These are phyloP conservation scores for Aphanocladium album DNA, from an alignment of 2,329 filamentous ascomycete genomes.

Conservation along the genomic window DNA sequence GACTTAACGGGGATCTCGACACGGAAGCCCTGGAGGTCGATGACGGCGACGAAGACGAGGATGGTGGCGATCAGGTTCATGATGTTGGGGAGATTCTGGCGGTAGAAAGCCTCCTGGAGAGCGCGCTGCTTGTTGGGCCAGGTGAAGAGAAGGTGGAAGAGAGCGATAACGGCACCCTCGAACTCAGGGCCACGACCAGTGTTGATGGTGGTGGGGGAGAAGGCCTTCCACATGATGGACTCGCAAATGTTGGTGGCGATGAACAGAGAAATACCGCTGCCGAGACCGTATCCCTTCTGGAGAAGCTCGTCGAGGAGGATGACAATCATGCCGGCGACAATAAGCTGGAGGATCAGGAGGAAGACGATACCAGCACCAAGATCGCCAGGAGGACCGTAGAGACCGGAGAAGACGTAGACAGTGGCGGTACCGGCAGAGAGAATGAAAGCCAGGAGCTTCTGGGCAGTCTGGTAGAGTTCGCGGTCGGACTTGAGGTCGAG, in stretches of 20 bases:
- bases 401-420: constrained; percentile 96
- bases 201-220: constrained; percentile 98
- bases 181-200: constrained; percentile 98
- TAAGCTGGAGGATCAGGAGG: constrained; percentile 94
- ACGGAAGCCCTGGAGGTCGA: constrained; percentile 98
- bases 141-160: constrained; percentile 96
- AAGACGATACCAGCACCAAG: constrained; percentile 98
- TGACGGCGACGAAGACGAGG: constrained; percentile 90
- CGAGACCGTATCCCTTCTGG: constrained; percentile 98
- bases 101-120: constrained; percentile 97
- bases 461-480: constrained; percentile 98
- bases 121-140: constrained; percentile 99
- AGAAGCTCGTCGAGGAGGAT: constrained; percentile 98
- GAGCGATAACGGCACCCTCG: constrained; percentile 94
- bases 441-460: constrained; percentile 98
- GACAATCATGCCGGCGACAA: constrained; percentile 96
- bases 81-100: constrained; percentile 98
- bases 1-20: constrained; percentile 99
- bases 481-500: constrained; percentile 99
- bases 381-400: constrained; percentile 94
- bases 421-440: constrained; percentile 96
- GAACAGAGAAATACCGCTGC: constrained; percentile 98
- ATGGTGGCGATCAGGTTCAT: constrained; percentile 97
- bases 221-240: constrained; percentile 99
- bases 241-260: constrained; percentile 99